phyloP scores from a whole-genome alignment of 1,284 basidiomycete genomes.

The Schizophyllum commune region DNA sequence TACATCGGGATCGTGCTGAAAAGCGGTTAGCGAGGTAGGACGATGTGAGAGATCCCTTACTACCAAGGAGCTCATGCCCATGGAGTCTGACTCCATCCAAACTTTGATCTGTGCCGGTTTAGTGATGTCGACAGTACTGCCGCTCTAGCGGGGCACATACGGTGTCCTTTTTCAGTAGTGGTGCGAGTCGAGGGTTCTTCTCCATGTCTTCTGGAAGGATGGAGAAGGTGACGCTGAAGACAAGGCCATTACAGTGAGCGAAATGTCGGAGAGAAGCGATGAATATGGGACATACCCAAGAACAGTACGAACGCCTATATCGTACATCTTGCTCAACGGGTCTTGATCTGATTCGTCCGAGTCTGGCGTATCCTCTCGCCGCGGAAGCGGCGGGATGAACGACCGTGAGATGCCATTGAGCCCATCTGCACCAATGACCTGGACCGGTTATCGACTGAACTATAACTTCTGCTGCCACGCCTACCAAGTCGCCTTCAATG shows the following conservation, averaged over 20 bases:
- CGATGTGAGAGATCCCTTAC: neutral
- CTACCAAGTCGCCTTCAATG: slow-evolving; percentile 4
- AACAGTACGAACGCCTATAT: neutral
- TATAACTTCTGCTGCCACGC: too few relatives aligned
- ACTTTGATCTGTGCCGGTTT: slow-evolving; percentile 2
- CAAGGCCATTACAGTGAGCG: neutral
- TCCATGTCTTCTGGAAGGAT: slow-evolving; percentile 2
- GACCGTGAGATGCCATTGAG: slow-evolving; percentile 8
- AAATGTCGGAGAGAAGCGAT: neutral
- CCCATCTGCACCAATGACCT: slow-evolving; percentile 9
- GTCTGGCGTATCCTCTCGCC: neutral
- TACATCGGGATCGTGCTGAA: slow-evolving; percentile 1
- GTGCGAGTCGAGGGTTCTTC: neutral
- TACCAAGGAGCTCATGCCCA: slow-evolving; percentile 1
- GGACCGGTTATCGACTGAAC: neutral
- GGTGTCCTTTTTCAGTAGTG: slow-evolving; percentile 2
- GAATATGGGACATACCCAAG: slow-evolving; percentile 1
- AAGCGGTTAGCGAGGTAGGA: neutral
- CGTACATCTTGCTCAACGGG: neutral
- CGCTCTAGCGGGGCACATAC: neutral
- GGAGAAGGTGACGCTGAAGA: slow-evolving; percentile 3
- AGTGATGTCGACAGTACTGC: neutral
- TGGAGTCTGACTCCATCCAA: slow-evolving; percentile 9
- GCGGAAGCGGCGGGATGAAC: neutral
- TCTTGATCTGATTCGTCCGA: neutral